Conservation (phyloP, 2,329 filamentous ascomycete species). For the Hawksworthiomyces lignivorus region DNA sequence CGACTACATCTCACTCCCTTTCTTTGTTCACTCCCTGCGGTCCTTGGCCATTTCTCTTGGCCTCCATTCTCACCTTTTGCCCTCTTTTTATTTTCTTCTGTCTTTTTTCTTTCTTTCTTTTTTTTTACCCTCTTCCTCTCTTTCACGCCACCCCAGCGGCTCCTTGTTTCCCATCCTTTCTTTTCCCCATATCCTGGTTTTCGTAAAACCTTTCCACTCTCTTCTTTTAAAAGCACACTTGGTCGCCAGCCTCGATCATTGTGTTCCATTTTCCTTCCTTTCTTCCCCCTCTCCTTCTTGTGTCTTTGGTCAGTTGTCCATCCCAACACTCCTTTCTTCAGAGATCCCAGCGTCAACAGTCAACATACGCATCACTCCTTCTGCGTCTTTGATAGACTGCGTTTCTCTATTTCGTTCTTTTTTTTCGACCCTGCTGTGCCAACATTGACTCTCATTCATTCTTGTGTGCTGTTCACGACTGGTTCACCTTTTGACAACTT, state of each 20-base stretch:
- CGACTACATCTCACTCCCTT: too few species aligned
- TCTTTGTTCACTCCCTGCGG: too few species aligned
- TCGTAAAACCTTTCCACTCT: conserved; percentile 10
- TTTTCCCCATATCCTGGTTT: not conserved
- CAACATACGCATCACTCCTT: conserved; percentile 30
- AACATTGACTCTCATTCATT: too few species aligned
- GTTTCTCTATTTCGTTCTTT: conserved; percentile 15
- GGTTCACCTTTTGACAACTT: too few species aligned
- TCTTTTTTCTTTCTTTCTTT: not conserved
- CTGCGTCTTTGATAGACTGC: conserved; percentile 48
- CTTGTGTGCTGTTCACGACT: too few species aligned
- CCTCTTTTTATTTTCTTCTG: not conserved
- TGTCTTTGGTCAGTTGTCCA: conserved; percentile 5
- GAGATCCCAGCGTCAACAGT: conserved; percentile 16
- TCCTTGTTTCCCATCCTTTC: not conserved
- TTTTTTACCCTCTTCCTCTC: not conserved
- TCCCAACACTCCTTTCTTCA: conserved; percentile 12
- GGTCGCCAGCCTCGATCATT: conserved; percentile 14
- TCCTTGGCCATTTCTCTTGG: too few species aligned
- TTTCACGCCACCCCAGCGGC: conserved; percentile 1
- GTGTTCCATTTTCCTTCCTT: conserved; percentile 4
- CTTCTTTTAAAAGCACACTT: conserved; percentile 6
- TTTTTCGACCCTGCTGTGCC: too few species aligned
- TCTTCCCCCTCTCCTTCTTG: conserved; percentile 1
- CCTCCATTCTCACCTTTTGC: too few species aligned